phyloP scores from a whole-genome alignment of 1,284 basidiomycete species.

The Schizophyllum commune region DNA sequence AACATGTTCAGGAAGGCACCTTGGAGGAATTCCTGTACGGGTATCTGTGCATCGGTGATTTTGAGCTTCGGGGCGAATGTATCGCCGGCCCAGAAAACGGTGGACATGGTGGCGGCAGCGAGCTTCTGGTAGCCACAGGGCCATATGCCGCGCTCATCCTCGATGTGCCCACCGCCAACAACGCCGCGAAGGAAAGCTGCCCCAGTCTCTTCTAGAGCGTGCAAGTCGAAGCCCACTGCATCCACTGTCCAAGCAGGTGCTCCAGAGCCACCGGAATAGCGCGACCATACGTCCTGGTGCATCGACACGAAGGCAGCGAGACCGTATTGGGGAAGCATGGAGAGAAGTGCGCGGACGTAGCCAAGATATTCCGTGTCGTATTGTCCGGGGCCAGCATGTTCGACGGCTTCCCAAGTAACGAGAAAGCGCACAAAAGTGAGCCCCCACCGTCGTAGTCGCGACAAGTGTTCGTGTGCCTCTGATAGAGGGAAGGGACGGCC shows the following conservation, averaged over 20 bases:
- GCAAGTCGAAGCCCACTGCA: conserved; percentile 71
- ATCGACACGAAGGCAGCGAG: conserved; percentile 76
- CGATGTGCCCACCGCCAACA: conserved; percentile 60
- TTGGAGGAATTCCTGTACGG: conserved; percentile 83
- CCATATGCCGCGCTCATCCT: conserved; percentile 78
- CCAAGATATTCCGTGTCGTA: conserved; percentile 81
- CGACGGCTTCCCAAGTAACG: conserved; percentile 95
- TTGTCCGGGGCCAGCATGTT: conserved; percentile 81
- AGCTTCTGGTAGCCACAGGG: conserved; percentile 90
- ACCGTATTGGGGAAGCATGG: conserved; percentile 75
- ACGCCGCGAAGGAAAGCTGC: conserved; percentile 83
- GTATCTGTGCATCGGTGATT: conserved; percentile 43
- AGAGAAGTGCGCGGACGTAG: conserved; percentile 72
- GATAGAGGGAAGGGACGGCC: conserved; percentile 78
- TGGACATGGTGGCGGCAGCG: conserved; percentile 85
- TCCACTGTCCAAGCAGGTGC: conserved; percentile 91
- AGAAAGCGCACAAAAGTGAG: conserved; percentile 84
- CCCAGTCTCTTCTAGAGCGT: conserved; percentile 68
- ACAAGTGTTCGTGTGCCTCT: conserved; percentile 78
- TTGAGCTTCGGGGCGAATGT: conserved; percentile 73
- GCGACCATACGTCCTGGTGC: conserved; percentile 94
- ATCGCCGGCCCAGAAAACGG: conserved; percentile 88
- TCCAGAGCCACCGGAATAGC: conserved; percentile 88
- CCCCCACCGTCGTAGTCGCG: conserved; percentile 77
- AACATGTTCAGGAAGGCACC: conserved; percentile 76